These are phyloP conservation scores for Cystobasidium onofrii DNA, from an alignment of 768 basidiomycete species.

Conservation along the genomic window DNA sequence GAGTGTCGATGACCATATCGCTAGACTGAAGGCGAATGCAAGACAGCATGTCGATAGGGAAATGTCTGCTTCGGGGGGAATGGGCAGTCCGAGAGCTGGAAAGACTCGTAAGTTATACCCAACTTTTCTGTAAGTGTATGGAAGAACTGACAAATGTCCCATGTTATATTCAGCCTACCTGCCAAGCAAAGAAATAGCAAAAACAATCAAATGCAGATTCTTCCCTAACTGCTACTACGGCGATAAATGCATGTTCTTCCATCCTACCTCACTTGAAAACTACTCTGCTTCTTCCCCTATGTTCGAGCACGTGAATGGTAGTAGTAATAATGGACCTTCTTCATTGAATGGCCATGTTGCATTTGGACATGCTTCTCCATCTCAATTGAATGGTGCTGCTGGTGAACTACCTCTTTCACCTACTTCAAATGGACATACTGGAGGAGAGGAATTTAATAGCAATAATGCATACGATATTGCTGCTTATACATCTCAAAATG, in stretches of 20 bases:
- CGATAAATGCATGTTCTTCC: conserved; percentile 28
- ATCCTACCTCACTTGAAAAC: conserved; percentile 1
- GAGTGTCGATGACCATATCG: conserved; percentile 17
- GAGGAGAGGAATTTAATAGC: neutral
- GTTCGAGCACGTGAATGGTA: neutral
- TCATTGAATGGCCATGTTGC: neutral
- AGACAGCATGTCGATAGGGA: neutral
- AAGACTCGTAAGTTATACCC: neutral
- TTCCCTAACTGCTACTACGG: conserved; percentile 32
- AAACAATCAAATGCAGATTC: conserved; percentile 36
- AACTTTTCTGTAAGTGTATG: neutral
- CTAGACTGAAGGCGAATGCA: neutral
- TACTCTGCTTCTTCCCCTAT: neutral
- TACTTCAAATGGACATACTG: neutral
- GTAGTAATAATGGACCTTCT: neutral
- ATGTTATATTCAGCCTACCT: conserved; percentile 19
- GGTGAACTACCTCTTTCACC: neutral
- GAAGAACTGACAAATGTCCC: neutral
- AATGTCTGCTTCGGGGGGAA: neutral
- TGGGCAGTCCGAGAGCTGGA: neutral
- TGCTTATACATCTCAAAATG: neutral
- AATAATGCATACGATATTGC: neutral
- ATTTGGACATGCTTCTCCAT: neutral
- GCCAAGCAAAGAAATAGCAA: conserved; percentile 38
- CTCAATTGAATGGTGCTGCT: neutral